A percentile compares a stretch with the other conserved stretches of the same genome.
Conservation (phyloP, 2,329 filamentous ascomycete genomes). For the Lachnellula subtilissima region DNA sequence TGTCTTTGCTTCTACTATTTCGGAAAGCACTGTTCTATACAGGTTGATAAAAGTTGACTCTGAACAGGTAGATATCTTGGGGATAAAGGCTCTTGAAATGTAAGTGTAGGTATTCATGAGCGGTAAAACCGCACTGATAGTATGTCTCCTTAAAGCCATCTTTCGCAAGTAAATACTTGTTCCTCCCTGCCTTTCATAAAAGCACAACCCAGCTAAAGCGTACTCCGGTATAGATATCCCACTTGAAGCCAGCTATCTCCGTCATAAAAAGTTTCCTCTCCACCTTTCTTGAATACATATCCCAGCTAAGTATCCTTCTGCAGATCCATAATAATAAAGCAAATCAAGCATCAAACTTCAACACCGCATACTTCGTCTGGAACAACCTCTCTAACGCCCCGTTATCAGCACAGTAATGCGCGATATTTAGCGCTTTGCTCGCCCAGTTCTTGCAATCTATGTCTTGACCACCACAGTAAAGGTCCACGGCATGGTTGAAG, state of each 20-base stretch:
- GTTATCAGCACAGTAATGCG: constrained; percentile 27
- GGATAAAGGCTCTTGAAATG: too few species aligned
- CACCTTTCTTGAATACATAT: not conserved
- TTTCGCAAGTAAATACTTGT: too few species aligned
- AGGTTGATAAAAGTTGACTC: too few species aligned
- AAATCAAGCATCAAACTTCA: constrained; percentile 24
- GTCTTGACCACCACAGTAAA: constrained; percentile 52
- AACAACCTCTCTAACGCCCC: constrained; percentile 26
- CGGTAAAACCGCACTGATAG: too few species aligned
- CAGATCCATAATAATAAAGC: not conserved
- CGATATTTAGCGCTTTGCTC: constrained; percentile 30
- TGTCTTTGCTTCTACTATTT: too few species aligned
- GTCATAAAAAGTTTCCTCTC: not conserved
- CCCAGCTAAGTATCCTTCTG: not conserved
- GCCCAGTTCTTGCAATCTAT: constrained; percentile 44
- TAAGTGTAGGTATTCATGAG: too few species aligned
- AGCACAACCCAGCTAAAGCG: not conserved
- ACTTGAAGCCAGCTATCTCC: not conserved
- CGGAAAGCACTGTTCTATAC: too few species aligned
- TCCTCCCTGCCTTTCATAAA: too few species aligned
- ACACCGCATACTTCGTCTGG: constrained; percentile 24
- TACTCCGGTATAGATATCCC: not conserved
- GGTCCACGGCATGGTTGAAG: constrained; percentile 68
- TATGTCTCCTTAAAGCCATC: too few species aligned
- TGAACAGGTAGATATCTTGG: too few species aligned